phyloP scores from a whole-genome alignment of 192 early-diverging fungal species.

The Helicostylum pulchrum region DNA sequence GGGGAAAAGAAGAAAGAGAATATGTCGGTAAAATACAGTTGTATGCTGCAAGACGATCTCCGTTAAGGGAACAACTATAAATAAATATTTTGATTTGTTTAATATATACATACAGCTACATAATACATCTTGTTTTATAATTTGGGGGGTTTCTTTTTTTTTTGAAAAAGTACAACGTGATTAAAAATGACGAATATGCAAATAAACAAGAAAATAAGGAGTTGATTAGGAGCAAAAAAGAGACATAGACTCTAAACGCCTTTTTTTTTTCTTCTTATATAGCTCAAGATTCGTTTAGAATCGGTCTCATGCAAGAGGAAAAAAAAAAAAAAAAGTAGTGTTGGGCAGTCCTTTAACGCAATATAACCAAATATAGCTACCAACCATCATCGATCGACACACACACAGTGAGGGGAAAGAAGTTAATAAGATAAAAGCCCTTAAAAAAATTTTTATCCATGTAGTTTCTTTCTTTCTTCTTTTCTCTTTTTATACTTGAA shows the following conservation, averaged over 20 bases:
- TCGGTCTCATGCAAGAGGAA: slow-evolving; percentile 19
- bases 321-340: not conserved
- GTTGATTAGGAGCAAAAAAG: slow-evolving; percentile 2
- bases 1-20: too few relatives aligned
- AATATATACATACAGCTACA: slow-evolving; percentile 2
- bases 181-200: slow-evolving; percentile 25
- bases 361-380: slow-evolving; percentile 24
- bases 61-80: too few relatives aligned
- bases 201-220: slow-evolving; percentile 18
- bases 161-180: slow-evolving; percentile 13
- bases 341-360: slow-evolving; percentile 22
- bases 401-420: too few relatives aligned
- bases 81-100: too few relatives aligned
- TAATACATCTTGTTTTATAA: not conserved
- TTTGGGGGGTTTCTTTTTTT: not conserved
- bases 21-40: too few relatives aligned
- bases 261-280: slow-evolving; percentile 1
- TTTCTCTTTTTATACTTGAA: not conserved
- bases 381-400: slow-evolving; percentile 20
- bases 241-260: not conserved
- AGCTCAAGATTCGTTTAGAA: slow-evolving; percentile 22
- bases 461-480: not conserved
- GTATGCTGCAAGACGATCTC: too few relatives aligned
- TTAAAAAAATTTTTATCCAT: slow-evolving; percentile 4
- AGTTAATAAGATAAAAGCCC: slow-evolving; percentile 14